phyloP scores from a whole-genome alignment of 2,329 filamentous ascomycete genomes.

The Scytalidium sp. region DNA sequence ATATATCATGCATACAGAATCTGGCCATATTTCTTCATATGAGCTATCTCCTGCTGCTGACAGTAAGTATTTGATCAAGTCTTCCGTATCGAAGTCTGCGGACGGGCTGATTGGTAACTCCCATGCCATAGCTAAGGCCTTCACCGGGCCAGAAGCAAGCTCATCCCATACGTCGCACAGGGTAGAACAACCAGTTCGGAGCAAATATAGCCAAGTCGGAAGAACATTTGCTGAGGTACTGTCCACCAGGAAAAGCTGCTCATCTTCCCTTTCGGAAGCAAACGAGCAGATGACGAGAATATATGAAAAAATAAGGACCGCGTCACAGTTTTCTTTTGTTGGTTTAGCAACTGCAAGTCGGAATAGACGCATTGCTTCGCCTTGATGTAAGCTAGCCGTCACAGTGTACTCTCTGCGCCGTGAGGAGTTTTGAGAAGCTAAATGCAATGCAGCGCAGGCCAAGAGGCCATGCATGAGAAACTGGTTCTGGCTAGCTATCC shows the following conservation, averaged over 20 bases:
- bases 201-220: slow-evolving; percentile 15
- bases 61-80: slow-evolving; percentile 4
- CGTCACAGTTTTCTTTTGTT: slow-evolving; percentile 10
- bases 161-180: slow-evolving; percentile 13
- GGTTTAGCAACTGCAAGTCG: slow-evolving; percentile 8
- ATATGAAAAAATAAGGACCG: slow-evolving; percentile 12
- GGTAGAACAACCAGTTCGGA: slow-evolving; percentile 14
- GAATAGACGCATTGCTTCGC: slow-evolving; percentile 12
- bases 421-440: slow-evolving; percentile 10
- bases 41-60: neutral
- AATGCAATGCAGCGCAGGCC: slow-evolving; percentile 32
- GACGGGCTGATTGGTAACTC: slow-evolving; percentile 9
- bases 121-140: slow-evolving; percentile 7
- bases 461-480: slow-evolving; percentile 39
- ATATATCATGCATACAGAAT: slow-evolving; percentile 8
- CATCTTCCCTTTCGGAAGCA: slow-evolving; percentile 15
- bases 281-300: slow-evolving; percentile 16
- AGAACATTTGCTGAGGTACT: slow-evolving; percentile 4
- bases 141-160: slow-evolving; percentile 9
- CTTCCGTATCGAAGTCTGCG: neutral
- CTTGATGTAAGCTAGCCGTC: slow-evolving; percentile 9
- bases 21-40: slow-evolving; percentile 4
- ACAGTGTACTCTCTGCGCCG: slow-evolving; percentile 5
- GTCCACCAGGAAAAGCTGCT: slow-evolving; percentile 7
- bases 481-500: slow-evolving; percentile 28